Evolutionary conservation across 1,139 yeast genomes (phyloP), one percentile per base, ranked within the genome.

Genomic region (Geotrichum australiense): DNA sequence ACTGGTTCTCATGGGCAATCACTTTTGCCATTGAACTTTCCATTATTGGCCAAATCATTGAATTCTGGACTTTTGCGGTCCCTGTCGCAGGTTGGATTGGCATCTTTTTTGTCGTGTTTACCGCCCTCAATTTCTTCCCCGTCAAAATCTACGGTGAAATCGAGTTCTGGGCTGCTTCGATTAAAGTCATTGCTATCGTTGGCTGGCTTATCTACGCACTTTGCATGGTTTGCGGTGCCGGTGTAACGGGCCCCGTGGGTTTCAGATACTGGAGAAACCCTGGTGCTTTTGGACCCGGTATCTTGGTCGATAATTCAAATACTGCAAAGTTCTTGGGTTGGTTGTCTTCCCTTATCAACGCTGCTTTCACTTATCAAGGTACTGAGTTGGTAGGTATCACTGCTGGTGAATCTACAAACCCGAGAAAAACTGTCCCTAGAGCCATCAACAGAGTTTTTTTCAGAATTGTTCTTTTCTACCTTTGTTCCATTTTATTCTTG

Each of bases 361-460:
- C 86, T 2, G 68, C 80, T 21, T 78, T 76, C 58, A 80, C 84
- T 5, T 77, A 71, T 53, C 84, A 84, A 50, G 85, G 86, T 35
- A 71, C 79, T 3, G 86, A 79, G 57, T 66, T 76, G 6, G 71
- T 79, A 40, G 73, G 80, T 15, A 66, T 79, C 48, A 76, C 85
- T 3, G 80, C 81, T 6, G 86, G 81, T 23, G 84, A 79, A 59
- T 72, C 79, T 27, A 66, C 67, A 48, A 75, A 76, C 53, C 86
- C 86, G 1, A 59, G 67, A 2, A 66, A 71, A 49, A 69, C 71
- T 26, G 75, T 79, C 52, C 82, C 80, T 20, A 70, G 69, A 47
- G 76, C 77, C 22, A 70, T 78, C 41, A 71, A 68, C 47, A 71
- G 76, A 2, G 81, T 77, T 5, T 78, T 79, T 55, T 72, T 73